Percentiles rank a stretch among this genome's conserved stretches.
Conservation (phyloP, 768 basidiomycete species). For the Suillus placidus region DNA sequence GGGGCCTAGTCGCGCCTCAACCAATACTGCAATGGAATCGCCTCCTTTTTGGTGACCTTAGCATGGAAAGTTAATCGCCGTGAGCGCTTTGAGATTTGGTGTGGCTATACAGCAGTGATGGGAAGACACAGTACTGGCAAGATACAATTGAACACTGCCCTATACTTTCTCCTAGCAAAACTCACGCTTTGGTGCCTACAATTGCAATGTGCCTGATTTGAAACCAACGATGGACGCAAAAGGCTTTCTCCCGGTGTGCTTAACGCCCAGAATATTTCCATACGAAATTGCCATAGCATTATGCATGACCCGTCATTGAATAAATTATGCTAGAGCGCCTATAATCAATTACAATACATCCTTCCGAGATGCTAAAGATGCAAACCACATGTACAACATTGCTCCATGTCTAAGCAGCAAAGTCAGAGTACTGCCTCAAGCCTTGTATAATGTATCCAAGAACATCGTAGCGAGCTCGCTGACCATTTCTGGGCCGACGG, state of each 20-base stretch:
- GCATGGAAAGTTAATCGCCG: not conserved
- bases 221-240: not conserved
- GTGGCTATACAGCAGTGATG: not conserved
- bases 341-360: conserved; percentile 1
- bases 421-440: conserved; percentile 38
- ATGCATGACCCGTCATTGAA: not conserved
- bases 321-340: not conserved
- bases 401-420: not conserved
- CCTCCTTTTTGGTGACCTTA: not conserved
- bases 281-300: not conserved
- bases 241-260: not conserved
- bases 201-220: not conserved
- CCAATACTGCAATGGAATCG: not conserved
- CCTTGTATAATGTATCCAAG: conserved; percentile 82
- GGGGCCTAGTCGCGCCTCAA: not conserved
- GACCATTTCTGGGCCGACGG: conserved; percentile 80
- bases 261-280: not conserved
- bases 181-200: not conserved
- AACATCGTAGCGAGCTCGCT: conserved; percentile 77
- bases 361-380: not conserved
- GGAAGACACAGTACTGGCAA: not conserved
- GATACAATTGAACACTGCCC: not conserved
- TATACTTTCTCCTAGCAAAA: not conserved
- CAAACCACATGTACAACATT: conserved; percentile 1
- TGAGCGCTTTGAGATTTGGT: not conserved